These are phyloP conservation scores for Colletotrichum tropicicola DNA, from an alignment of 2,329 filamentous ascomycete genomes.

Conservation along the genomic window DNA sequence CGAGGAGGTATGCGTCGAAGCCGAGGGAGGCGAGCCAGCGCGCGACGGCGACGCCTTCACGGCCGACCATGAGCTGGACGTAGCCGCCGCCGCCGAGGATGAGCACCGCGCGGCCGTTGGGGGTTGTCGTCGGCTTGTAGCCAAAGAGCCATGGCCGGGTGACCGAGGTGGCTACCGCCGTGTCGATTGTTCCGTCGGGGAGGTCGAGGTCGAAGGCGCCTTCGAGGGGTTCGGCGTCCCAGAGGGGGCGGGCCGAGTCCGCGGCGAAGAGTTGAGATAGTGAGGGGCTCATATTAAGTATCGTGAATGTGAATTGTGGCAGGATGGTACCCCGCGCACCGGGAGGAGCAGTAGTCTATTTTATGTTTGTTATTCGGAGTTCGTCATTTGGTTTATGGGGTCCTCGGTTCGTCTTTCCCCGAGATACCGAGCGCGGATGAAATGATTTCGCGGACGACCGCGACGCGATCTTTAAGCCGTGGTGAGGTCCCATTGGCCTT, in stretches of 20 bases:
- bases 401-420: not conserved
- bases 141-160: slow-evolving; percentile 33
- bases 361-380: not conserved
- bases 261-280: slow-evolving; percentile 8
- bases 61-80: slow-evolving; percentile 34
- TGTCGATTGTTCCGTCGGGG: slow-evolving; percentile 22
- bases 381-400: not conserved
- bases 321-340: not conserved
- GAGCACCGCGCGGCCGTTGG: slow-evolving; percentile 32
- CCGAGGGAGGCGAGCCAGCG: slow-evolving; percentile 34
- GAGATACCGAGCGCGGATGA: not conserved
- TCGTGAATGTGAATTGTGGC: not conserved
- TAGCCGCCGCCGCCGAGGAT: slow-evolving; percentile 35
- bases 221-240: slow-evolving; percentile 22
- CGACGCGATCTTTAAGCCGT: not conserved
- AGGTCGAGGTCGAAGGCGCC: slow-evolving; percentile 31
- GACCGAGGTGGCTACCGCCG: slow-evolving; percentile 29
- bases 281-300: not conserved
- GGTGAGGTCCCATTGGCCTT: too few species aligned
- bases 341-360: not conserved
- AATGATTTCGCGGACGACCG: not conserved
- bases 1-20: slow-evolving; percentile 34
- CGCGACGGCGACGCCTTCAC: slow-evolving; percentile 32
- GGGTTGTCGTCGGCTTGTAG: slow-evolving; percentile 28
- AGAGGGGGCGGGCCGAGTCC: slow-evolving; percentile 31